Base-by-base conservation (phyloP, 2,329 filamentous ascomycete genomes). In the Colletotrichum brevisporum region DNA sequence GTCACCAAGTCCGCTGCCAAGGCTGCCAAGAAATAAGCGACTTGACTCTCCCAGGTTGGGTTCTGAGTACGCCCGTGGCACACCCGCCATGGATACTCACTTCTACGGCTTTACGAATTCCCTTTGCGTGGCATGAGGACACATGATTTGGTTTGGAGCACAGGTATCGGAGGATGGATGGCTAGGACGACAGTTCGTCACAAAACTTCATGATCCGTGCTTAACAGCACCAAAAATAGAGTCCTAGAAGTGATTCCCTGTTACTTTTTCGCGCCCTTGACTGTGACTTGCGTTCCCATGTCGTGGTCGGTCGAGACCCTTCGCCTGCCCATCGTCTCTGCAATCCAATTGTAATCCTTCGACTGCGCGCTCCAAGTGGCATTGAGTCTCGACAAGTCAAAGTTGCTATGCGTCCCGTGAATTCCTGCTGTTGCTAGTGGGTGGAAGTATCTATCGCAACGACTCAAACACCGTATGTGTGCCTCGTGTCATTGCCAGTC, bases 1-100 rank as follows among this genome's bases (percentile, higher is more conserved):
- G 88, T 89, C 78, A 90, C 88, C 86, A 90, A 90, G 87, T 89
- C 88, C 78, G 90, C 91, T 82, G 89, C 89, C 83, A 92, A 92
- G 90, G 89, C 90, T 81, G 80, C 82, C 82, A 92, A 92, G 90
- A 92, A 92, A 86, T 92, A 92, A 91, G 75, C 78, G 74, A 71
- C 70, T 67, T 64, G 43, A 63, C 54, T 71, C 71, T 69, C 69
- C 64, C 55, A 55, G 63, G 59, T 60, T 70, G 63, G 67, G 52
- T 70, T 57, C 27, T 68, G 63, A 69, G 68, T 62, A 43, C 58
- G 53, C 39, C 58, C 55, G 47, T 48, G 54, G 59, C 60, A 41
- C 60, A 45, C 18, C 47, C 2, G 68, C 27, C 45, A 58, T 45
- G 55, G 62, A 52, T 16, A 77, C 77, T 81, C 79, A 79, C 79